Base-by-base conservation (phyloP, 371 early-diverging fungal species). In the Mucor mucedo region DNA sequence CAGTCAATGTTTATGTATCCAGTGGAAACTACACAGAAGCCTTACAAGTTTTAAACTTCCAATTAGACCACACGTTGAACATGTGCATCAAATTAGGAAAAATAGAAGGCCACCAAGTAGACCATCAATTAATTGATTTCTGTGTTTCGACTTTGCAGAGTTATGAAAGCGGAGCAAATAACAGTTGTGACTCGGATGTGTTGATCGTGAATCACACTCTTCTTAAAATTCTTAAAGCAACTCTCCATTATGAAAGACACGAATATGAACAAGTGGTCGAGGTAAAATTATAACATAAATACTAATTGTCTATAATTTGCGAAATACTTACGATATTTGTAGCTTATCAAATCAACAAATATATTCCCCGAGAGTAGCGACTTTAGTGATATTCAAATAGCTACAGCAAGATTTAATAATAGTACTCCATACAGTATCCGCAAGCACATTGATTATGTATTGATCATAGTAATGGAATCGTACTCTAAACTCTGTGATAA, bases 1-100 rank as follows among this genome's bases (percentile, higher is more conserved):
- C 93, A 2, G 81, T 95, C 21, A 70, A 81, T 65, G 82, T 95
- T 21, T 93, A 87, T 66, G 85, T 94, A 68, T 72, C 91, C 47
- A 3, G 27, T 13, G 40, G 58, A 70, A 86, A 93, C 44, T 91
- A 90, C 67, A 85, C 91, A 72, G 79, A 75, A 11, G 96, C 93
- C 3, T 73, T 94, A 2, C 77, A 76, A 28, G 80, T 93, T 9
- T 67, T 95, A 68, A 87, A 85, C 68, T 77, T 81, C 61, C 89
- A 92, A 68, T 71, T 96, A 41, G 90, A 92, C 40, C 90, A 92
- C 54, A 76, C 75, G 4, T 69, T 89, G 21, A 70, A 77, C 29
- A 42, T 16, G 42, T 10, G 2, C n/a, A 41, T 14, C 11, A 14
- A 14, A 40, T 16, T 13, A n/a, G 8, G 14, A 7, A n/a, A 48